Base-by-base conservation (phyloP, 352 stramenopile genomes). In the Phytophthora capsici region DNA sequence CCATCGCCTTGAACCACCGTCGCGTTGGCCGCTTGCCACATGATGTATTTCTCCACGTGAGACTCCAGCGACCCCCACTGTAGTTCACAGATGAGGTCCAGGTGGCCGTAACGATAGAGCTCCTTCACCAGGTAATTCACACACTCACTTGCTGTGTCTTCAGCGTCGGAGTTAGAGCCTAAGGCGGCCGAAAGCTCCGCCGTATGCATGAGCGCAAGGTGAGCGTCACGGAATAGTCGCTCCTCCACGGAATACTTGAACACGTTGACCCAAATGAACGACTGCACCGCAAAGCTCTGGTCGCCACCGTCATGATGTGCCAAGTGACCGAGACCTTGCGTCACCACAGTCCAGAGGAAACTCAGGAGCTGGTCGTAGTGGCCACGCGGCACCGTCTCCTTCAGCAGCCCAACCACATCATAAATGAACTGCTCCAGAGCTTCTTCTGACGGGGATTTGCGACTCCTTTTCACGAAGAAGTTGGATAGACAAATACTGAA, bases 221-320 rank as follows among this genome's bases (percentile, higher is more conserved):
- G 84, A 0, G 82, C 82, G 28, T 91, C 83, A 6, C 82, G 80
- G 51, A 87, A 91, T 14, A 66, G 36, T 22, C 60, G 75, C 23
- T 88, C 78, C 26, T 93, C 82, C 2, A 91, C 80, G 3, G 82
- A 87, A 28, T 88, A 88, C 63, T 93, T 93, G 50, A 93, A 93
- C 50, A 93, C 78, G 58, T 93, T 91, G 13, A 93, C 78, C 85
- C 85, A 93, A 4, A 91, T 73, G 48, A 93, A 93, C 5, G 81
- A 87, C 65, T 93, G 79, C 22, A 91, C 51, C 2, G 73, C 73
- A 17, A 66, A 66, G 25, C 72, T 78, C 37, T 61, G 45, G 4
- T 78, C 75, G 7, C 57, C 57, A 26, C 60, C 71, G 4, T 77
- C 64, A 14, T 78, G 63, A 17, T 61, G 63, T 12, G 49, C 63